These are phyloP conservation scores for Agaricus subrufescens DNA, from an alignment of 768 basidiomycete species.

Conservation along the genomic window DNA sequence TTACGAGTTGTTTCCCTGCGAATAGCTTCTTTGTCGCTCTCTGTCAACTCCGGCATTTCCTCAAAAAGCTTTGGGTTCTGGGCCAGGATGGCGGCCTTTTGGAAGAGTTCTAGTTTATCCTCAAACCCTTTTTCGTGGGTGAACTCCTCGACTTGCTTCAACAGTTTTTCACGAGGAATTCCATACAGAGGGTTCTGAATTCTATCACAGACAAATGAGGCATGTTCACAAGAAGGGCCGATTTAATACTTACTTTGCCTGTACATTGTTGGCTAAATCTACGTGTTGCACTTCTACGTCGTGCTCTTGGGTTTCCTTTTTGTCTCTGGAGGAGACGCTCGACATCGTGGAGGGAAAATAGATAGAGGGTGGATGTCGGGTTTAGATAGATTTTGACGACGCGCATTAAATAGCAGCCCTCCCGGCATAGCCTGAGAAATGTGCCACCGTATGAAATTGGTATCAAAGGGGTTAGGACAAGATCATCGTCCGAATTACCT, in stretches of 20 bases:
- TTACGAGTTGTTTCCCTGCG: constrained; percentile 42
- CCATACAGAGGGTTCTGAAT: constrained; percentile 48
- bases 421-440: too few relatives aligned
- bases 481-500: too few relatives aligned
- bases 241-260: constrained; percentile 30
- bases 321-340: too few relatives aligned
- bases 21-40: constrained; percentile 33
- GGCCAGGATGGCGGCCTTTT: constrained; percentile 71
- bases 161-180: constrained; percentile 54
- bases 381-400: neutral
- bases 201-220: constrained; percentile 15
- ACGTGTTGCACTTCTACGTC: constrained; percentile 23
- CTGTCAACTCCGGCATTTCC: constrained; percentile 28
- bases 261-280: constrained; percentile 35
- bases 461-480: too few relatives aligned
- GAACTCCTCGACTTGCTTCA: constrained; percentile 59
- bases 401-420: too few relatives aligned
- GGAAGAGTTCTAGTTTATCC: constrained; percentile 42
- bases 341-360: neutral
- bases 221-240: neutral
- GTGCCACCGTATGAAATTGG: too few relatives aligned
- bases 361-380: neutral
- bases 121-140: constrained; percentile 42
- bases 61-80: constrained; percentile 57
- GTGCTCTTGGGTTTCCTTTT: neutral